Base-by-base conservation (phyloP, 108 stramenopile genomes). In the Cyclostephanos invisitatus region DNA sequence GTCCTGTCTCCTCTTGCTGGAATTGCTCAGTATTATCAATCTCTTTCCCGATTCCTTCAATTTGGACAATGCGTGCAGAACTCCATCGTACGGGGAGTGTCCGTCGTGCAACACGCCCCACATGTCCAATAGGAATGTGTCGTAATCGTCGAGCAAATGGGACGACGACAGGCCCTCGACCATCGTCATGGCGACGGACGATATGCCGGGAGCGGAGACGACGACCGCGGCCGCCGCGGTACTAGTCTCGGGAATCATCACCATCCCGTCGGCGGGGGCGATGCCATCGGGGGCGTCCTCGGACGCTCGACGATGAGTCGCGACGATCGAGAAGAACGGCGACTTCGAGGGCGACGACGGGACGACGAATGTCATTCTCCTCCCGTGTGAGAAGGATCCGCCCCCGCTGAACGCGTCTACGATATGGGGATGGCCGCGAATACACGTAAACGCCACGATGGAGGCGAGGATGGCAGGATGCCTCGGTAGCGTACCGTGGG, bases 101-200 rank as follows among this genome's bases (percentile, higher is more conserved):
- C 97, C 97, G 70, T 97, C 86, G 70, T 97, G 97, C 88, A 97
- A 82, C 2, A 96, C 95, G 5, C 71, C 71, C 94, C 94, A 97
- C 89, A 96, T 95, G 67, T 97, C 96, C 28, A 97, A 62, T 0
- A 97, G 68, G 58, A 94, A 93, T 7, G 87, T 78, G 70, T 96
- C 94, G 68, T 95, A 92, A 6, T 81, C 59, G 57, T 89, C 75
- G 17, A 74, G 70, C 40, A 90, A 69, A 4, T 83, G 83, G 12
- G 60, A 63, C 14, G 73, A 66, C 2, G 73, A 74, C 14, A 74
- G 42, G 32, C 73, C 57, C 42, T 55, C 28, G 40, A 74, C 18
- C 51, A 25, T 54, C 10, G 22, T 25, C 24, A 4, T 9, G 53
- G 53, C 20, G 9, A 3, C 12, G 0, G 53, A 14, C 15, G 44